These are phyloP conservation scores for Cryptococcus sp. DNA, from an alignment of 1,284 basidiomycete species.

Conservation along the genomic window DNA sequence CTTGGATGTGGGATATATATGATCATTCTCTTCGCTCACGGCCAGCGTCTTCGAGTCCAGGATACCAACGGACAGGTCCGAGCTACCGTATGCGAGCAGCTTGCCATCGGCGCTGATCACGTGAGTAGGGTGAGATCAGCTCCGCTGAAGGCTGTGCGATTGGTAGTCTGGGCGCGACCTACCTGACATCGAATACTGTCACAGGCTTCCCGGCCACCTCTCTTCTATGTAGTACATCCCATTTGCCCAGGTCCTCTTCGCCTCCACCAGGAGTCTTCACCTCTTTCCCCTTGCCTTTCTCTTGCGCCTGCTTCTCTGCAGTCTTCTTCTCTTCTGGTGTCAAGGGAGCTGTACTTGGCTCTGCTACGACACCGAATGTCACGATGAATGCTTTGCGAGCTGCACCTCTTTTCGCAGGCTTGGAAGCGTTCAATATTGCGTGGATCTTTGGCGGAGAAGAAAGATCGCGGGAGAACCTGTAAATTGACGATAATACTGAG, in stretches of 20 bases:
- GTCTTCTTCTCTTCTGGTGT: slow-evolving; percentile 39
- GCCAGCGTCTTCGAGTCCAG: slow-evolving; percentile 76
- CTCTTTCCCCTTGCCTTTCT: slow-evolving; percentile 53
- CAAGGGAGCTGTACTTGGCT: slow-evolving; percentile 24
- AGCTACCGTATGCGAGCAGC: slow-evolving; percentile 80
- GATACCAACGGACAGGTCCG: slow-evolving; percentile 82
- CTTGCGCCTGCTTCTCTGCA: slow-evolving; percentile 59
- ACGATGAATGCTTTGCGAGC: slow-evolving; percentile 45
- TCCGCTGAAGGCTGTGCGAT: neutral
- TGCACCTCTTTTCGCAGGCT: slow-evolving; percentile 32
- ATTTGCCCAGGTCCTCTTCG: slow-evolving; percentile 43
- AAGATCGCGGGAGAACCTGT: slow-evolving; percentile 64
- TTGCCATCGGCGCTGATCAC: slow-evolving; percentile 69
- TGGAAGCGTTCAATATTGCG: slow-evolving; percentile 69
- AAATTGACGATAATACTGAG: neutral
- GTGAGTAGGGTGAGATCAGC: neutral
- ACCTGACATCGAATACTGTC: slow-evolving; percentile 87
- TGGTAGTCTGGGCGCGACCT: slow-evolving; percentile 18
- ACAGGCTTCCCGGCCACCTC: slow-evolving; percentile 71
- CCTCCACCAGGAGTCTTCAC: slow-evolving; percentile 19
- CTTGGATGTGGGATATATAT: neutral
- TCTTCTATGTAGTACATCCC: slow-evolving; percentile 51
- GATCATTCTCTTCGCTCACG: slow-evolving; percentile 58
- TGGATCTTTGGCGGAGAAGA: slow-evolving; percentile 60
- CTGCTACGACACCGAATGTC: slow-evolving; percentile 38